These are phyloP conservation scores for Cyclotella distinguenda DNA, from an alignment of 108 stramenopile genomes.

Conservation along the genomic window DNA sequence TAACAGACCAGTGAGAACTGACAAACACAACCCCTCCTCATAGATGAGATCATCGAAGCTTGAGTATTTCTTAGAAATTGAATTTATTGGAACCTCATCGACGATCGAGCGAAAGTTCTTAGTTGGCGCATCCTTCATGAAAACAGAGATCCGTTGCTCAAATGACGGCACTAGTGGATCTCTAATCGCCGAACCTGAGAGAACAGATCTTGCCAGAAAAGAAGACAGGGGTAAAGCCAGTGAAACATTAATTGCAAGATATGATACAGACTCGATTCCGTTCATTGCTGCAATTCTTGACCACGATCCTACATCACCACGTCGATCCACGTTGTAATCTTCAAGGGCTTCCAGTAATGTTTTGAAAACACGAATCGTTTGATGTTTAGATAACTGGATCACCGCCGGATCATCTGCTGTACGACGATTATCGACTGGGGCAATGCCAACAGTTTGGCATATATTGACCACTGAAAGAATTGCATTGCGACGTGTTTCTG, in stretches of 20 bases:
- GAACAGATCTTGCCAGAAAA: neutral
- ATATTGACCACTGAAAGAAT: slow-evolving; percentile 68
- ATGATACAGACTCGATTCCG: slow-evolving; percentile 64
- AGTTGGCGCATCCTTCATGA: neutral
- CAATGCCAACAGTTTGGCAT: slow-evolving; percentile 61
- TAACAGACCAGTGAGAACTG: slow-evolving; percentile 64
- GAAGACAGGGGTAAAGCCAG: slow-evolving; percentile 30
- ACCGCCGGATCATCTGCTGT: slow-evolving; percentile 24
- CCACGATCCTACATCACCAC: slow-evolving; percentile 99
- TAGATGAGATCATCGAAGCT: slow-evolving; percentile 17
- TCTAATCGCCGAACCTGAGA: neutral
- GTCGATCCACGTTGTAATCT: slow-evolving; percentile 95
- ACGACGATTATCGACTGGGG: slow-evolving; percentile 11
- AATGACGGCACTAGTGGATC: slow-evolving; percentile 26
- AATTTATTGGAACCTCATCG: no score
- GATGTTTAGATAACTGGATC: slow-evolving; percentile 24
- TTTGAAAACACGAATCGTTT: slow-evolving; percentile 61
- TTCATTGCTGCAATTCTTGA: slow-evolving; percentile 90
- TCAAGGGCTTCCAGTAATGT: slow-evolving; percentile 72
- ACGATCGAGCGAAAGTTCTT: neutral
- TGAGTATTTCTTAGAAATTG: no score
- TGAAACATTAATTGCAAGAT: slow-evolving; percentile 42
- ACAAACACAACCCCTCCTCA: slow-evolving; percentile 40
- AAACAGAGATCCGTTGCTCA: slow-evolving; percentile 11
- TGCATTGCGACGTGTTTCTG: slow-evolving; percentile 95